These are phyloP conservation scores for Cucurbita maxima DNA, from an alignment of 306 rosid genomes.

Conservation along the genomic window DNA sequence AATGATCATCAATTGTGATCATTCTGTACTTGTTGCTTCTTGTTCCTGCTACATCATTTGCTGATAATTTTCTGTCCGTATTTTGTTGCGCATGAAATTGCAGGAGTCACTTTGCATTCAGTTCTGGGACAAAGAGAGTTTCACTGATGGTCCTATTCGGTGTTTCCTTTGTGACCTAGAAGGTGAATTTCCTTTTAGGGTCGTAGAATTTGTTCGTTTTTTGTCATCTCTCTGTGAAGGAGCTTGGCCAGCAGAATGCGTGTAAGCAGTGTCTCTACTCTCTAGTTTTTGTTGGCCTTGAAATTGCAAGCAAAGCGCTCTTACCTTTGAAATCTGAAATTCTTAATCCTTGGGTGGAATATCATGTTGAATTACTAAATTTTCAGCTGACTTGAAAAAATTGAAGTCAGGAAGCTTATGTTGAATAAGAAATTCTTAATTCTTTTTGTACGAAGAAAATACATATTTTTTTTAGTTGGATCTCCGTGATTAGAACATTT, in stretches of 20 bases:
- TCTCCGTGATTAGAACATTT: neutral
- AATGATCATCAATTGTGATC: neutral
- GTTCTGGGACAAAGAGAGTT: constrained; percentile 93
- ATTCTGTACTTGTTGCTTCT: constrained; percentile 13
- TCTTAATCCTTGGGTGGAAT: neutral
- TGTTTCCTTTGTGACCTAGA: constrained; percentile 71
- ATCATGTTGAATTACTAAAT: neutral
- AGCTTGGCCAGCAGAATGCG: constrained; percentile 89
- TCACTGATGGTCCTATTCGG: constrained; percentile 77
- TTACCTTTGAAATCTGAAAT: neutral
- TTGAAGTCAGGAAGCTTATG: neutral
- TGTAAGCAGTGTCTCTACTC: constrained; percentile 36
- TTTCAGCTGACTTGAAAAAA: neutral
- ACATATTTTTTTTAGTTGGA: neutral
- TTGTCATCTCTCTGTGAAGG: constrained; percentile 93
- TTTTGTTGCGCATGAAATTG: constrained; percentile 15
- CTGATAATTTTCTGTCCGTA: constrained; percentile 14
- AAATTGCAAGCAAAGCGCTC: neutral
- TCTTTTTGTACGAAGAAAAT: neutral
- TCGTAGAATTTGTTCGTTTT: constrained; percentile 47
- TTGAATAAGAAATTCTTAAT: neutral
- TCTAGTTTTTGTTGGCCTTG: neutral
- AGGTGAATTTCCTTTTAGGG: constrained; percentile 74
- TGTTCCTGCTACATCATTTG: constrained; percentile 8
- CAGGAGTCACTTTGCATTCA: constrained; percentile 89